phyloP scores from a whole-genome alignment of 2,329 filamentous ascomycete genomes.

The Apiospora saccharicola region DNA sequence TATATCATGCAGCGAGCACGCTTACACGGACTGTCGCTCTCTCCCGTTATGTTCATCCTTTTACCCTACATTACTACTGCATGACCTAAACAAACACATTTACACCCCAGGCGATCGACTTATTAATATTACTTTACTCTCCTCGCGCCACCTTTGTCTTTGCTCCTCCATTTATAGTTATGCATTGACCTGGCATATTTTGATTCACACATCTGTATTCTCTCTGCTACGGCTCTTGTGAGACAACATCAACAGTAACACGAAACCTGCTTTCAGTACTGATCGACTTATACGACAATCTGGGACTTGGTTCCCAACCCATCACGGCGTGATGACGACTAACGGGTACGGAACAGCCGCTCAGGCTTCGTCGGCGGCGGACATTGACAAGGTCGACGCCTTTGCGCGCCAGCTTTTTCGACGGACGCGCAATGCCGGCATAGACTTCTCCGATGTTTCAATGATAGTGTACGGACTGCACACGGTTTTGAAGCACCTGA shows the following conservation, averaged over 20 bases:
- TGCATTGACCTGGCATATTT: neutral
- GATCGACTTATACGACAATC: conserved; percentile 16
- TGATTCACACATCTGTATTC: neutral
- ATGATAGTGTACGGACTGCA: conserved; percentile 61
- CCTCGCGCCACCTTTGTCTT: neutral
- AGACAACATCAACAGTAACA: neutral
- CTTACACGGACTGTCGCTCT: conserved; percentile 1
- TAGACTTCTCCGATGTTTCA: conserved; percentile 58
- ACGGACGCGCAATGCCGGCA: conserved; percentile 57
- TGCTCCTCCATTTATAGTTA: neutral
- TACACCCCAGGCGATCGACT: neutral
- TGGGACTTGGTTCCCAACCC: conserved; percentile 28
- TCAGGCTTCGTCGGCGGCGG: conserved; percentile 42
- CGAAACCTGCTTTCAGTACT: conserved; percentile 1
- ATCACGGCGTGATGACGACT: conserved; percentile 37
- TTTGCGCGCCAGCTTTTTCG: conserved; percentile 64
- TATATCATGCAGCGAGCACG: conserved; percentile 4
- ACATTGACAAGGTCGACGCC: conserved; percentile 63
- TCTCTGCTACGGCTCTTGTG: neutral
- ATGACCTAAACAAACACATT: conserved; percentile 5
- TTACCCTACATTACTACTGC: neutral
- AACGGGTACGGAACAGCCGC: conserved; percentile 33
- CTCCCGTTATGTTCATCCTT: neutral
- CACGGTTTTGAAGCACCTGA: conserved; percentile 63
- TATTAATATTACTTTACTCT: conserved; percentile 10